A percentile compares a stretch with the other conserved stretches of the same genome.
Conservation (phyloP, 1,284 basidiomycete genomes). For the Stereum hirsutum region DNA sequence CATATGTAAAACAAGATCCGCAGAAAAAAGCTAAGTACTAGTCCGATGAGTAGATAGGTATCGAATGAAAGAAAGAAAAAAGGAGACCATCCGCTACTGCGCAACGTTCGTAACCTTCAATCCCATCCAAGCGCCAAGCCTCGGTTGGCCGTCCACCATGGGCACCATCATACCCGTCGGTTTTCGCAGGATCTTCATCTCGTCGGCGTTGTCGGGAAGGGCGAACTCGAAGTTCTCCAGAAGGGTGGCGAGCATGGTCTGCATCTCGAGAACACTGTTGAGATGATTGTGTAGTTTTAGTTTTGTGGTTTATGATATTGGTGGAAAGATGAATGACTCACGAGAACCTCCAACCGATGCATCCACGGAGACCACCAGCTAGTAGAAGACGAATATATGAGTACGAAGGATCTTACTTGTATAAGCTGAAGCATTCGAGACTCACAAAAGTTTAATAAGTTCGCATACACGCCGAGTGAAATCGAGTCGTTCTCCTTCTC, state of each 20-base stretch:
- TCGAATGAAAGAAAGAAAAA: slow-evolving; percentile 11
- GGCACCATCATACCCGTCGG: not conserved
- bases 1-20: slow-evolving; percentile 7
- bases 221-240: slow-evolving; percentile 16
- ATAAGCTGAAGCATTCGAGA: not conserved
- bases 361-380: slow-evolving; percentile 17
- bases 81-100: too few species aligned
- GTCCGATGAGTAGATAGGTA: slow-evolving; percentile 5
- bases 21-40: too few species aligned
- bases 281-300: not conserved
- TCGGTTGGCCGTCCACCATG: not conserved
- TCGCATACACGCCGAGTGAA: slow-evolving; percentile 36
- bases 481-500: slow-evolving; percentile 24
- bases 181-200: not conserved
- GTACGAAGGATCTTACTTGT: not conserved
- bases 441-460: slow-evolving; percentile 29
- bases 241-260: slow-evolving; percentile 13
- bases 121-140: slow-evolving; percentile 2
- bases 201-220: slow-evolving; percentile 1
- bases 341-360: slow-evolving; percentile 25
- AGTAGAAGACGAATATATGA: not conserved
- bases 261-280: slow-evolving; percentile 18
- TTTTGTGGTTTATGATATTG: not conserved
- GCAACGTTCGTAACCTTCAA: slow-evolving; percentile 1
- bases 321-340: slow-evolving; percentile 10